These are phyloP conservation scores for Metarhizium album DNA, from an alignment of 2,329 filamentous ascomycete species.

Conservation along the genomic window DNA sequence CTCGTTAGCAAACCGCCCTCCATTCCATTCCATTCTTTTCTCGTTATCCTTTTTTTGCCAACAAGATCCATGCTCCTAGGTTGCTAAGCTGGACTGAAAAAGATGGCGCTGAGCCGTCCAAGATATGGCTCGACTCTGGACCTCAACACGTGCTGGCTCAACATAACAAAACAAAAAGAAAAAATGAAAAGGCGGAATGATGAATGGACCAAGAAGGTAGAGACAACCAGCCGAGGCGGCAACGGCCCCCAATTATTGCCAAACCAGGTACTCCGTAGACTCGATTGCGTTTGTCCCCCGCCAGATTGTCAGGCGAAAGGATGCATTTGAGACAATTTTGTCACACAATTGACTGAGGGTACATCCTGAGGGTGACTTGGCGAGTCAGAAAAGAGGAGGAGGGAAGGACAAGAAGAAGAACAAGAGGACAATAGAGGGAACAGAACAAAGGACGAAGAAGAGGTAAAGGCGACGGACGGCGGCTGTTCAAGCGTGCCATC, in stretches of 20 bases:
- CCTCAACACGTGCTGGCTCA: neutral
- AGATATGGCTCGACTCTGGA: neutral
- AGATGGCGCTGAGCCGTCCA: neutral
- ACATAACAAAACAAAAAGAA: neutral
- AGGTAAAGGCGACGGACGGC: neutral
- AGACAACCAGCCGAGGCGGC: neutral
- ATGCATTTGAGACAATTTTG: constrained; percentile 10
- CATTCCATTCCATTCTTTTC: neutral
- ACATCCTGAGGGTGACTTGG: neutral
- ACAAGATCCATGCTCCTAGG: neutral
- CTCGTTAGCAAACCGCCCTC: constrained; percentile 15
- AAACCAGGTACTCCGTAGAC: neutral
- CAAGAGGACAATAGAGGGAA: neutral
- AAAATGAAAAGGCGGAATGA: too few relatives aligned
- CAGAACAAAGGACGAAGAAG: neutral
- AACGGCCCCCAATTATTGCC: constrained; percentile 1
- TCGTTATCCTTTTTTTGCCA: neutral
- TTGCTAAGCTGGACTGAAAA: neutral
- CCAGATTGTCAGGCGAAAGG: neutral
- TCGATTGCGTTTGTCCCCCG: neutral
- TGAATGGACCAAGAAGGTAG: neutral
- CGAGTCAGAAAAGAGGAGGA: neutral
- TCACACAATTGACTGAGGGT: neutral
- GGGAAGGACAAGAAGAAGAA: neutral
- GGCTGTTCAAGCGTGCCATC: neutral